Percentiles rank a stretch among this genome's conserved stretches.
Conservation (phyloP, 2,329 filamentous ascomycete species). For the Venturia pyrina region DNA sequence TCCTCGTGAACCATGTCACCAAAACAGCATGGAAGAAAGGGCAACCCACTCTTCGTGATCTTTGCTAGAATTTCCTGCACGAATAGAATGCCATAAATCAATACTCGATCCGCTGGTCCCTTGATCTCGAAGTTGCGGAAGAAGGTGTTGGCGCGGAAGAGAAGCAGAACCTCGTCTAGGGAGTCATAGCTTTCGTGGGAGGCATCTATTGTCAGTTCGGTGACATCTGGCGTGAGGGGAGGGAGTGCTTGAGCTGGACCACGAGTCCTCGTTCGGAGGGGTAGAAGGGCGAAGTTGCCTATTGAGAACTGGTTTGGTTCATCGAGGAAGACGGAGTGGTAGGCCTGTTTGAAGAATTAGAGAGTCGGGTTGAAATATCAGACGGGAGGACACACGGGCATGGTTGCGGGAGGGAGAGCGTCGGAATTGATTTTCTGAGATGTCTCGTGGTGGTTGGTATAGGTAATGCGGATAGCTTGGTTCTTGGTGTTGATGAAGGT, state of each 20-base stretch:
- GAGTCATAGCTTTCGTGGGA: conserved; percentile 93
- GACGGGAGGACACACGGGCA: conserved; percentile 2
- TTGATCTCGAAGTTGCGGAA: conserved; percentile 99
- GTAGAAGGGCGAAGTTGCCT: conserved; percentile 91
- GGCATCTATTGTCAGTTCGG: conserved; percentile 56
- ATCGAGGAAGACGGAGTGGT: conserved; percentile 93
- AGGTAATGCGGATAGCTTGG: not conserved
- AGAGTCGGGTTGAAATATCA: not conserved
- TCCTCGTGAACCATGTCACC: not conserved
- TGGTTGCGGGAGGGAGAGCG: not conserved
- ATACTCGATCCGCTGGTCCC: conserved; percentile 82
- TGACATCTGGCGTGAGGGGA: conserved; percentile 41
- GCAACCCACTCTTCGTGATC: conserved; percentile 60
- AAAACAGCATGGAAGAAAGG: not conserved
- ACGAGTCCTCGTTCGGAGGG: conserved; percentile 86
- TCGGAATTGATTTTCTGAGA: not conserved
- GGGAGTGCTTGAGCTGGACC: conserved; percentile 86
- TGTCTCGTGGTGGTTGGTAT: not conserved
- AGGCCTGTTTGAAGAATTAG: conserved; percentile 47
- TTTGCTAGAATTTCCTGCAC: conserved; percentile 82
- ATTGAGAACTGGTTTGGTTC: conserved; percentile 60
- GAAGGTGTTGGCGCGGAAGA: conserved; percentile 97
- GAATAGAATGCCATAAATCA: conserved; percentile 95
- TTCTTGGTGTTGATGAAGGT: not conserved
- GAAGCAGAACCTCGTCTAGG: conserved; percentile 80